Base-by-base conservation (phyloP, 2,329 filamentous ascomycete genomes). In the Hypoxylon sp. region DNA sequence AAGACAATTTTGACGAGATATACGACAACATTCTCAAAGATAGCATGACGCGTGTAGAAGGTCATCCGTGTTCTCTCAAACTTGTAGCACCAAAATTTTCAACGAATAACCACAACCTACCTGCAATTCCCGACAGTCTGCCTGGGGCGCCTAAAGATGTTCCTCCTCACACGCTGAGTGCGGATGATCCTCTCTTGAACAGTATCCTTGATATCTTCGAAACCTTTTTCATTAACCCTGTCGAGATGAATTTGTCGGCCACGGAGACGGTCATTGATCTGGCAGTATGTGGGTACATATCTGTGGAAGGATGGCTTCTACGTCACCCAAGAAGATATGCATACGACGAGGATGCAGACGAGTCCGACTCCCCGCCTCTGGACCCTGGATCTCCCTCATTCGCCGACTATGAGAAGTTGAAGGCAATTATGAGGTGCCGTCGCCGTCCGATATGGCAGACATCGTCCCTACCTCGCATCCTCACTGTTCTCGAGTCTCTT, bases 261-360 rank as follows among this genome's bases (percentile, higher is more conserved):
- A 98, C 95, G 0, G 92, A 96, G 72, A 87, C 91, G 0, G 83
- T 98, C 44, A 86, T 96, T 26, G 91, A 93, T 69, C 83, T 99
- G 40, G 92, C 92, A 9, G 89, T 92, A 0, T 98, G 96, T 71
- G 91, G 93, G 4, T 91, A 92, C 67, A 90, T 97, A 74, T 88
- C 89, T 18, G 84, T 97, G 11, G 93, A 97, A 74, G 91, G 92
- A n/a, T 99, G 96, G 95, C 81, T 98, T 28, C 82, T 95, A 4
- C 89, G 93, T 14, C 88, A 90, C 55, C 91, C 92, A 3, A 82
- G 80, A n/a, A 84, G 82, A 63, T 91, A 89, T 73, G 80, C 81
- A 4, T 91, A 87, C 62, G 81, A 82, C 7, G 83, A 84, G 12
- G 78, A 82, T 28, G 76, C 80, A 28, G 73, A 74, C 9, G 73